Percentiles rank a stretch among this genome's conserved stretches.
These are phyloP conservation scores for Chondrostereum purpureum DNA, from an alignment of 1,284 basidiomycete species.

Conservation along the genomic window DNA sequence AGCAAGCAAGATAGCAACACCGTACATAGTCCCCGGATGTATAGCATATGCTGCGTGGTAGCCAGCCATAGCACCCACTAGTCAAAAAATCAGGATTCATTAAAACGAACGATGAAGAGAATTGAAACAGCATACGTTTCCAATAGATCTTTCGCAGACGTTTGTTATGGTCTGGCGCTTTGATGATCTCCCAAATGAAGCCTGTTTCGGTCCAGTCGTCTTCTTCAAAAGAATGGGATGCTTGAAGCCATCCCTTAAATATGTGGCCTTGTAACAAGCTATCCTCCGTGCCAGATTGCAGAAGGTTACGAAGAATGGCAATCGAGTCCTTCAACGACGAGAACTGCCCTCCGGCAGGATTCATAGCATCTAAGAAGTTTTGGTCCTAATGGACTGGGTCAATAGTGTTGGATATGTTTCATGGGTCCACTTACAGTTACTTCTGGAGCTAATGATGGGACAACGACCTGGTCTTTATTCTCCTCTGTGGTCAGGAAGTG, in stretches of 20 bases:
- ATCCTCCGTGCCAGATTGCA: background rate
- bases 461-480: background rate
- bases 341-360: conserved; percentile 1
- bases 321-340: background rate
- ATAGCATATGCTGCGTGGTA: conserved; percentile 1
- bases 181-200: conserved; percentile 1
- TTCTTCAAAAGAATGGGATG: conserved; percentile 1
- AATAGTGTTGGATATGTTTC: background rate
- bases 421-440: background rate
- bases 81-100: too few species aligned
- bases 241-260: background rate
- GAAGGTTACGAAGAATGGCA: background rate
- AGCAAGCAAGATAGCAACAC: background rate
- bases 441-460: background rate
- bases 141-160: conserved; percentile 1
- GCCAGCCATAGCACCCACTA: conserved; percentile 3
- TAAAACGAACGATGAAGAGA: too few species aligned
- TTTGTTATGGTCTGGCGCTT: background rate
- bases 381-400: background rate
- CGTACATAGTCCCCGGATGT: conserved; percentile 1
- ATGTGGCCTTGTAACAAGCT: background rate
- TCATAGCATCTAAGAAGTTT: conserved; percentile 4
- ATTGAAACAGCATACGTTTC: conserved; percentile 2
- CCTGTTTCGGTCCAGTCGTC: conserved; percentile 3
- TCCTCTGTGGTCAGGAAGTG: background rate